phyloP scores from a whole-genome alignment of 345 rosid species.

The Atalantia buxifolia region DNA sequence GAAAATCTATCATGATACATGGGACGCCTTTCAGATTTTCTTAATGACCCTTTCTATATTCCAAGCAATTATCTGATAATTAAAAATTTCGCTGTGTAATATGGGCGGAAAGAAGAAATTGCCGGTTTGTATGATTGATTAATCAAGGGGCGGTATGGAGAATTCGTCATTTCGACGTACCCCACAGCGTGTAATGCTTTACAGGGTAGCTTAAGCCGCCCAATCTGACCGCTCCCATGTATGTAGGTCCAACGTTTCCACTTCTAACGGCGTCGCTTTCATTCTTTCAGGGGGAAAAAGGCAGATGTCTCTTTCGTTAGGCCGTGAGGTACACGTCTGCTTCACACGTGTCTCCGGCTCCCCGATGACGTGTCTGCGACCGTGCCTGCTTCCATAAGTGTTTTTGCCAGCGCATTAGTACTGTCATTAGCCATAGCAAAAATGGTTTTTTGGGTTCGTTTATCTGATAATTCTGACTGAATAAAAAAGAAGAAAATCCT shows the following conservation, averaged over 20 bases:
- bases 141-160: background rate
- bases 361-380: background rate
- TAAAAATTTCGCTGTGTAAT: background rate
- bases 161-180: background rate
- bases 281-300: background rate
- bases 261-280: slow-evolving; percentile 25
- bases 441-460: background rate
- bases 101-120: too few species aligned
- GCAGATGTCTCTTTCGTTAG: too few species aligned
- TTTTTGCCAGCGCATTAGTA: background rate
- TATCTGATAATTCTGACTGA: too few species aligned
- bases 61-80: background rate
- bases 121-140: background rate
- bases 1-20: background rate
- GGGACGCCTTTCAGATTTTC: background rate
- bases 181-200: background rate
- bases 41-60: too few species aligned
- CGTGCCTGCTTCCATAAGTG: background rate
- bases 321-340: slow-evolving; percentile 2
- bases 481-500: background rate
- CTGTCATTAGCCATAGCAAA: background rate
- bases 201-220: slow-evolving; percentile 23
- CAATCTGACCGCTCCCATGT: slow-evolving; percentile 18
- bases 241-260: background rate
- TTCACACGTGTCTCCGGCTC: background rate